phyloP scores from a whole-genome alignment of 768 basidiomycete genomes.

The Mycena vitilis region DNA sequence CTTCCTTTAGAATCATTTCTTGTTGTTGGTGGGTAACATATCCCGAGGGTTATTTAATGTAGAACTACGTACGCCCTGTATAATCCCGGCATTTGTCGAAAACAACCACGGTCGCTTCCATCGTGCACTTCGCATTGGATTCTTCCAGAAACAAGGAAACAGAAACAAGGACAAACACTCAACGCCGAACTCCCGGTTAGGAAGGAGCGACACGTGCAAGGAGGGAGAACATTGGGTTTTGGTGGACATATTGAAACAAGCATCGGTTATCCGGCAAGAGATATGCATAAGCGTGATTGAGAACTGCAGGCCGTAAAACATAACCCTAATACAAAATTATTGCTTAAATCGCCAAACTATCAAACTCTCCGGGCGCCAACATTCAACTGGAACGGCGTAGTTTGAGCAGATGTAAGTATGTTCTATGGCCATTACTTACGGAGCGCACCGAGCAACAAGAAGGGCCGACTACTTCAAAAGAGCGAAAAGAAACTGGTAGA shows the following conservation, averaged over 20 bases:
- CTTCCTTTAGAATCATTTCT: background rate
- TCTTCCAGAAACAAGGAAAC: no score
- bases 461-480: constrained; percentile 28
- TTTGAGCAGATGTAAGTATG: background rate
- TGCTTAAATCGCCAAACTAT: constrained; percentile 6
- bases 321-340: constrained; percentile 8
- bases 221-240: no score
- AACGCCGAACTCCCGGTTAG: background rate
- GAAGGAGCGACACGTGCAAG: no score
- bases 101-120: constrained; percentile 14
- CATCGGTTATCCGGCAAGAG: no score
- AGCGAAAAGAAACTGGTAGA: constrained; percentile 27
- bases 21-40: constrained; percentile 1
- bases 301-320: background rate
- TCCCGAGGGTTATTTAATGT: background rate
- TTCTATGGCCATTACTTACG: constrained; percentile 1
- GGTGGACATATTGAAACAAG: no score
- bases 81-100: constrained; percentile 24
- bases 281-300: no score
- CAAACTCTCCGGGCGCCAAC: background rate
- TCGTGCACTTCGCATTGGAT: no score
- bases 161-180: constrained; percentile 2
- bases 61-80: constrained; percentile 10
- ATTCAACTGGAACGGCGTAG: background rate
- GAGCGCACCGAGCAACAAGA: background rate